Percentiles rank a stretch among this genome's conserved stretches.
Evolutionary conservation across 1,284 basidiomycete genomes (phyloP).

Genomic region (Pseudozyma pruni): DNA sequence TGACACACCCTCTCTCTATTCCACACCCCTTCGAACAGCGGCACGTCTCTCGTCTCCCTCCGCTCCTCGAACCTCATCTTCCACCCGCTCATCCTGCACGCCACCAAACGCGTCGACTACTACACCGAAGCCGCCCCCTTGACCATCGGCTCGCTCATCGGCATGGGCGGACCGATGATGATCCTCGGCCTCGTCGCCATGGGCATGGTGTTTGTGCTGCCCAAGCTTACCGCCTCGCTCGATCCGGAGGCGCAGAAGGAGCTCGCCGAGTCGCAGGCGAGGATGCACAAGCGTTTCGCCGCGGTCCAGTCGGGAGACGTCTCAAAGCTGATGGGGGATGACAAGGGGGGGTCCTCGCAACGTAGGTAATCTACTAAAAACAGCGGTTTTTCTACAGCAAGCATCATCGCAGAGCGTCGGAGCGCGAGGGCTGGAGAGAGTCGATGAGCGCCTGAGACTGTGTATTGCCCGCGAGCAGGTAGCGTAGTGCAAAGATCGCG

Average conservation of each 20-base stretch:
- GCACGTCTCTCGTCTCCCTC: slow-evolving; percentile 36
- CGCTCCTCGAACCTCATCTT: slow-evolving; percentile 29
- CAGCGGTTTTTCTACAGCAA: too few species aligned
- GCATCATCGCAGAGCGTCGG: too few species aligned
- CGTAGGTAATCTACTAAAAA: too few species aligned
- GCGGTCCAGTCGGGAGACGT: slow-evolving; percentile 51
- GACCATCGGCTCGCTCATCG: slow-evolving; percentile 37
- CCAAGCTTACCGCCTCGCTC: slow-evolving; percentile 40
- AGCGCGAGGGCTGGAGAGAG: slow-evolving; percentile 39
- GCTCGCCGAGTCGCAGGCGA: slow-evolving; percentile 37
- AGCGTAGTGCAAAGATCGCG: slow-evolving; percentile 62
- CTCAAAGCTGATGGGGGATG: slow-evolving; percentile 41
- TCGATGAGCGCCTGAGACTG: slow-evolving; percentile 54
- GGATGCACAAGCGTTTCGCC: slow-evolving; percentile 50
- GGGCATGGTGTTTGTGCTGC: slow-evolving; percentile 40
- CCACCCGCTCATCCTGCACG: slow-evolving; percentile 45
- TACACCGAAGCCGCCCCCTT: slow-evolving; percentile 43
- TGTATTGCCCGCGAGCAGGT: slow-evolving; percentile 54
- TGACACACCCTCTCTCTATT: neutral
- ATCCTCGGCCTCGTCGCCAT: slow-evolving; percentile 39
- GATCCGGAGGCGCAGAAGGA: slow-evolving; percentile 53
- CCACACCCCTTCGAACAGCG: slow-evolving; percentile 6
- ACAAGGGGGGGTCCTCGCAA: slow-evolving; percentile 29
- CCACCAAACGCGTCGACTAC: slow-evolving; percentile 39
- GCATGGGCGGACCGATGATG: slow-evolving; percentile 49